Conservation (phyloP, 2,329 filamentous ascomycete species). For the Truncatella angustata region DNA sequence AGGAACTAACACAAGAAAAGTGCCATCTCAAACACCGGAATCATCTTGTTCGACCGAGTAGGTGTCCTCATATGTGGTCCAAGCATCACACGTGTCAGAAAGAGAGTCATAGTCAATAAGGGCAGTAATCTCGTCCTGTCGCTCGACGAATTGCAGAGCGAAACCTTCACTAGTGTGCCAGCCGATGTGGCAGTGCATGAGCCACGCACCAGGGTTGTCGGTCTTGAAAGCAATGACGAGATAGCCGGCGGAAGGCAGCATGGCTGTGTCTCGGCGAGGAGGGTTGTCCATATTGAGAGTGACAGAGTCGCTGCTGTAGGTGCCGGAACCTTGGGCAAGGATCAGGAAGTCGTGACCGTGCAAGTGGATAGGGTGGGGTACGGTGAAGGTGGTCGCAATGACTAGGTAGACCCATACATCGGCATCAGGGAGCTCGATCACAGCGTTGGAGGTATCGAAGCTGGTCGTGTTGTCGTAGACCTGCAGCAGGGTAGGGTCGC, state of each 20-base stretch:
- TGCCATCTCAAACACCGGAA: slow-evolving; percentile 4
- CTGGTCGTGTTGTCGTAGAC: slow-evolving; percentile 22
- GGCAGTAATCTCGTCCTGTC: slow-evolving; percentile 2
- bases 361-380: slow-evolving; percentile 7
- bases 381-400: slow-evolving; percentile 24
- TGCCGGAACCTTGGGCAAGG: slow-evolving; percentile 29
- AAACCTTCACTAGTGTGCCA: slow-evolving; percentile 9
- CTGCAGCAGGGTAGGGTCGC: slow-evolving; percentile 41
- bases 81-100: slow-evolving; percentile 1
- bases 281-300: slow-evolving; percentile 41
- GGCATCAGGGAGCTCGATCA: slow-evolving; percentile 26
- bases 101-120: slow-evolving; percentile 6
- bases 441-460: slow-evolving; percentile 26
- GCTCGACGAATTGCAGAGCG: slow-evolving; percentile 7
- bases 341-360: slow-evolving; percentile 45
- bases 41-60: slow-evolving; percentile 3
- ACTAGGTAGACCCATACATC: slow-evolving; percentile 34
- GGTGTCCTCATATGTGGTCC: neutral
- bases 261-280: slow-evolving; percentile 46
- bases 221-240: slow-evolving; percentile 48
- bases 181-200: slow-evolving; percentile 11
- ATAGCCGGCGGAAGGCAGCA: slow-evolving; percentile 44
- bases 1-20: neutral
- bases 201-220: slow-evolving; percentile 47
- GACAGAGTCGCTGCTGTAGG: slow-evolving; percentile 24